Evolutionary conservation across 208 protist genomes (phyloP), one percentile per base, ranked within the genome.

Genomic region (Trypanosoma caninum): DNA sequence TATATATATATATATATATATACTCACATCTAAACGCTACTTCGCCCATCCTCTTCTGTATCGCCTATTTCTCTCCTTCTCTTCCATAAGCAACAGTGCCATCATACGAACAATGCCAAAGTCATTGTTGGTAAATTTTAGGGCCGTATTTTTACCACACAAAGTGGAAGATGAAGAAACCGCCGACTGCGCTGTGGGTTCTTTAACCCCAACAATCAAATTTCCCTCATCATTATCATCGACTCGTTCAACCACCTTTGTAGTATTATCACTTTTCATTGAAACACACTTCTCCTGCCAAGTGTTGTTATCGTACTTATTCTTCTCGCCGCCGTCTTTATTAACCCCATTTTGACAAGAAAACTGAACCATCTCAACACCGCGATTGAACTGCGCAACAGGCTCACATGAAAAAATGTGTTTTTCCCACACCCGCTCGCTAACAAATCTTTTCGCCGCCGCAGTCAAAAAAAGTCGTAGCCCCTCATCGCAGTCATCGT

Each of bases 51-150:
- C 20, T 23, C 22, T 44, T 44, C 8, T 16, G 23, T 46, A 7
- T 14, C 33, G n/a, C 31, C 34, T 40, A 34, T 66, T 51, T 27
- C 42, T 59, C 28, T 59, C 61, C 14, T 59, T 31, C 42, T 59
- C 50, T 25, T 68, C 53, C 30, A 65, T n/a, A 3, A 56, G 46
- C 22, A 23, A 9, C 28, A 65, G 14, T n/a, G 59, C 59, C 18
- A 50, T 57, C 11, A 28, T 22, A n/a, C 59, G 47, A 3, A 47
- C 50, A 20, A 57, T 37, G 22, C 14, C 28, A 10, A 65, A 16
- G 25, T 65, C 59, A 51, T 57, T 57, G 27, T 33, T 40, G 27
- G 34, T 58, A 28, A 65, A 65, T 7, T 40, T 57, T 8, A 65
- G 37, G 18, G 59, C 59, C 18, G 48, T 65, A 40, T 57, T 57